These are phyloP conservation scores for Aspergillus japonicus DNA, from an alignment of 2,329 filamentous ascomycete genomes.

Conservation along the genomic window DNA sequence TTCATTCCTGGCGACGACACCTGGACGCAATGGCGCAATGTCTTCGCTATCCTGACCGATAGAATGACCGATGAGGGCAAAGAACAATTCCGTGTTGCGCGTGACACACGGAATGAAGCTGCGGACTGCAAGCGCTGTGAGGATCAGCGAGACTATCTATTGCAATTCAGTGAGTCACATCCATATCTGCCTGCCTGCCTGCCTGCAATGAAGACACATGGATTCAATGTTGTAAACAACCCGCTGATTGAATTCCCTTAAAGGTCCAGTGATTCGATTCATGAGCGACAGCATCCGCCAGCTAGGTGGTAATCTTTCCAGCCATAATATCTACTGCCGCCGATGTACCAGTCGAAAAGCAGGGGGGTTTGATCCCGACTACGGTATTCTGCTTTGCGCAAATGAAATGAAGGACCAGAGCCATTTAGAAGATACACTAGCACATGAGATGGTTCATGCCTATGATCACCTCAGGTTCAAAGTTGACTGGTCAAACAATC, in stretches of 20 bases:
- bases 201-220: neutral
- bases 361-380: conserved; percentile 81
- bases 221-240: neutral
- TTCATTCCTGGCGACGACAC: conserved; percentile 43
- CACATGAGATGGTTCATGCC: conserved; percentile 97
- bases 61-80: conserved; percentile 67
- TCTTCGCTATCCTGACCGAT: conserved; percentile 78
- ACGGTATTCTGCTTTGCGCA: conserved; percentile 88
- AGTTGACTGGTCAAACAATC: conserved; percentile 74
- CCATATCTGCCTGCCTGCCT: neutral
- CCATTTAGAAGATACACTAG: conserved; percentile 88
- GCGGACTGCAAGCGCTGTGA: conserved; percentile 80
- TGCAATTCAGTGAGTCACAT: conserved; percentile 62
- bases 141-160: conserved; percentile 75
- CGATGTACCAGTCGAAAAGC: conserved; percentile 71
- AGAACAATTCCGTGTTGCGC: conserved; percentile 74
- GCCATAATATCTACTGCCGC: conserved; percentile 74
- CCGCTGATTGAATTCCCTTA: neutral
- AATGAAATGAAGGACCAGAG: conserved; percentile 80
- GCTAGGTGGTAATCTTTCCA: conserved; percentile 73
- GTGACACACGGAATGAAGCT: conserved; percentile 72
- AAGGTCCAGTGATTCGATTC: conserved; percentile 78
- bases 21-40: conserved; percentile 69
- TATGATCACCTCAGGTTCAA: conserved; percentile 93
- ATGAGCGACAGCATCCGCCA: conserved; percentile 75